Base-by-base conservation (phyloP, 208 protist species). In the Acanthamoeba culbertsoni region DNA sequence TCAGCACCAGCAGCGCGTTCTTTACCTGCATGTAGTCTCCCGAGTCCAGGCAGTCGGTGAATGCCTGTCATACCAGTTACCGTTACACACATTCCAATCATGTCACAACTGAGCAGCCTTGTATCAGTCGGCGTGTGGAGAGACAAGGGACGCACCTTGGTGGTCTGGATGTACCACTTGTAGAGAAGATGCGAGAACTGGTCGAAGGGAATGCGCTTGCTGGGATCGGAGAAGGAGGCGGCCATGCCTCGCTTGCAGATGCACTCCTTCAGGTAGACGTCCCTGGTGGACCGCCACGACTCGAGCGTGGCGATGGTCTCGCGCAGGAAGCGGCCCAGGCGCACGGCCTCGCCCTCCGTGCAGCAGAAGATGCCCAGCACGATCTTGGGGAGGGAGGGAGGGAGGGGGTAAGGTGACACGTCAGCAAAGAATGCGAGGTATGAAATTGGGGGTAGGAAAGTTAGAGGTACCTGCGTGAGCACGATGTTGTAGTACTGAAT, bases 401-500 rank as follows among this genome's bases (percentile, higher is more conserved):
- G n/a, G n/a, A n/a, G n/a, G n/a, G n/a, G n/a, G n/a, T n/a, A n/a
- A n/a, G n/a, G n/a, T n/a, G n/a, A n/a, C n/a, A n/a, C n/a, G n/a
- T n/a, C n/a, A n/a, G n/a, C 55, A 62, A n/a, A n/a, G 48, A 55
- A 55, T 55, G 48, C 18, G 12, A 55, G 48, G 48, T 18, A 55
- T 55, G 12, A 8, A 8, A 55, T 23, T 23, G 8, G 12, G 18
- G 18, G 18, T 23, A 55, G 48, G 48, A 23, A 18, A 23, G 48
- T 23, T 55, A 55, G 26, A 53, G 37, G 90, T 77, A 51, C 43
- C 71, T 82, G 42, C 6, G 37, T n/a, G 37, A 82, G 35, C 7
- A 95, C 43, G 26, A 55, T 84, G 65, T 95, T 51, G 75, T 65
- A 94, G 86, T 95, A 96, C 6, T 73, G 28, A 0, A 96, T 48